Evolutionary conservation across 768 basidiomycete species (phyloP).

Genomic region (Punctularia strigosozonata): DNA sequence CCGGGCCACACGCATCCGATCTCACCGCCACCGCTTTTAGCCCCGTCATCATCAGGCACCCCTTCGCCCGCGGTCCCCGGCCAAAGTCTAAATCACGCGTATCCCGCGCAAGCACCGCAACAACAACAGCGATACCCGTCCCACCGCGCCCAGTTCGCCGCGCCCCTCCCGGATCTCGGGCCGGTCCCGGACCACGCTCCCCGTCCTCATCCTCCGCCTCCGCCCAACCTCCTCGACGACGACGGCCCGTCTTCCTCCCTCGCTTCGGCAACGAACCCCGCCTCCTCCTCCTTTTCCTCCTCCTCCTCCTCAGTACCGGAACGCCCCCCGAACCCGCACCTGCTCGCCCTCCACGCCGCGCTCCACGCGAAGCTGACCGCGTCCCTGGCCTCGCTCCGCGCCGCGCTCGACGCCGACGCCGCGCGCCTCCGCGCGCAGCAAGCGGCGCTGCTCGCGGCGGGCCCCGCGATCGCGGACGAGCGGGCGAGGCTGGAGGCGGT

Average conservation of each 20-base stretch:
- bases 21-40: conserved; percentile 5
- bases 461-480: conserved; percentile 92
- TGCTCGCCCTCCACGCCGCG: conserved; percentile 66
- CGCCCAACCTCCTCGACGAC: conserved; percentile 55
- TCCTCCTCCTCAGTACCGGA: conserved; percentile 39
- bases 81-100: too few relatives aligned
- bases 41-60: conserved; percentile 7
- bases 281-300: conserved; percentile 13
- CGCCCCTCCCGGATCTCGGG: conserved; percentile 3
- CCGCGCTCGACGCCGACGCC: conserved; percentile 50
- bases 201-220: conserved; percentile 19
- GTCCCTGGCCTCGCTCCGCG: conserved; percentile 59
- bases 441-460: conserved; percentile 75
- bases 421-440: conserved; percentile 75
- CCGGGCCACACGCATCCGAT: not conserved
- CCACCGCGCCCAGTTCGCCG: conserved; percentile 10
- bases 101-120: too few relatives aligned
- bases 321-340: conserved; percentile 83
- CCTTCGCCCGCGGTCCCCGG: too few relatives aligned
- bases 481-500: conserved; percentile 93
- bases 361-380: conserved; percentile 66
- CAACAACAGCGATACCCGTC: too few relatives aligned
- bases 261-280: conserved; percentile 16
- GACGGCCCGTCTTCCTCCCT: conserved; percentile 22
- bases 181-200: conserved; percentile 6